Conservation (phyloP, 2,329 filamentous ascomycete genomes). For the Fusarium pseudocircinatum region DNA sequence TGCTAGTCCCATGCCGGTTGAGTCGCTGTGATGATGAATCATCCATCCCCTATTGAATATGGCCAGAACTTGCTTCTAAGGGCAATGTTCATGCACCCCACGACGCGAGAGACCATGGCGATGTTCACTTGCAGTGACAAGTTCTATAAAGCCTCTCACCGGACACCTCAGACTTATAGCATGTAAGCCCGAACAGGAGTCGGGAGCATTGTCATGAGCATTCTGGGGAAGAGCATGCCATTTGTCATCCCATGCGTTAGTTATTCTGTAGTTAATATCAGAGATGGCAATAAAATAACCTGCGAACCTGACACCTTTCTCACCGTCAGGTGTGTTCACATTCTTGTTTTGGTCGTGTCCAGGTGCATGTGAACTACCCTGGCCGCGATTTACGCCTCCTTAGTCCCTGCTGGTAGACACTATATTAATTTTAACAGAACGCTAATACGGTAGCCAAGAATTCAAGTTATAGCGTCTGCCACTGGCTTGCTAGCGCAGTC, state of each 20-base stretch:
- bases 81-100: background rate
- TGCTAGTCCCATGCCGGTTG: background rate
- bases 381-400: accelerated
- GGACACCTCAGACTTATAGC: background rate
- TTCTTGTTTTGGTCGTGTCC: too few species aligned
- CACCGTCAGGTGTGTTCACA: background rate
- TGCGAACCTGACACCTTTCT: background rate
- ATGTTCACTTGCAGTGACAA: too few species aligned
- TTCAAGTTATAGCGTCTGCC: background rate
- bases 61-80: background rate
- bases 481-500: background rate
- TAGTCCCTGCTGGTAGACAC: accelerated
- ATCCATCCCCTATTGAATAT: background rate
- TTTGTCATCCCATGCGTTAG: background rate
- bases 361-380: too few species aligned
- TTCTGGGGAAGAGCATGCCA: background rate
- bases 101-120: too few species aligned
- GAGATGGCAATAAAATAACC: background rate
- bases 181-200: background rate
- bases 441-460: background rate
- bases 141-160: too few species aligned
- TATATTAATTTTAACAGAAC: background rate
- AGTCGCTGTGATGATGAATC: background rate
- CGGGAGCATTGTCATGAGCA: accelerated
- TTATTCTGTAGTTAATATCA: too few species aligned